Evolutionary conservation across 2,329 filamentous ascomycete species (phyloP).

Genomic region (Alternaria sp.): DNA sequence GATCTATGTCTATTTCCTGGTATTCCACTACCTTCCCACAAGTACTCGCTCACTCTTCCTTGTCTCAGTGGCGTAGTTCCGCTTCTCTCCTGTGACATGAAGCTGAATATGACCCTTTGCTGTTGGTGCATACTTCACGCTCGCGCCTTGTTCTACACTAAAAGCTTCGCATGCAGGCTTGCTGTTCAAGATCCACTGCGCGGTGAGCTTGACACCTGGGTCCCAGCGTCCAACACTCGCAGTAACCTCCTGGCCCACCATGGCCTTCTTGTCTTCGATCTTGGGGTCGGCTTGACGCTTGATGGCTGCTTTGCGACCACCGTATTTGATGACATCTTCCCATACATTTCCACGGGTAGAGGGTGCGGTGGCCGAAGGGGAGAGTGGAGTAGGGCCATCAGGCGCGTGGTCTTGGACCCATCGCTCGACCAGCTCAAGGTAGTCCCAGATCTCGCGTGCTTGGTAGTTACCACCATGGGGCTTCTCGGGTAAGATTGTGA

Average conservation of each 20-base stretch:
- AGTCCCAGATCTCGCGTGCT: conserved; percentile 38
- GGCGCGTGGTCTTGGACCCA: conserved; percentile 45
- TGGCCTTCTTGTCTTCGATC: conserved; percentile 15
- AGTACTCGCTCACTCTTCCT: conserved; percentile 24
- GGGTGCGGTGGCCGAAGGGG: conserved; percentile 19
- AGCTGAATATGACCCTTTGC: conserved; percentile 19
- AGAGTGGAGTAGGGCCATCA: conserved; percentile 36
- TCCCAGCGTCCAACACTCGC: conserved; percentile 46
- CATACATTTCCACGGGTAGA: conserved; percentile 42
- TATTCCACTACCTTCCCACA: not conserved
- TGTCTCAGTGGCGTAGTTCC: conserved; percentile 29
- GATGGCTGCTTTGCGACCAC: conserved; percentile 44
- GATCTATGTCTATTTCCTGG: not conserved
- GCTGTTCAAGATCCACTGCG: conserved; percentile 43
- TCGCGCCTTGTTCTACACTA: conserved; percentile 28
- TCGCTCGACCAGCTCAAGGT: conserved; percentile 39
- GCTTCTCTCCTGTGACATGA: conserved; percentile 27
- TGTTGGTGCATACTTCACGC: conserved; percentile 16
- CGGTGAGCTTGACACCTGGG: conserved; percentile 43
- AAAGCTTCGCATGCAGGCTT: conserved; percentile 28
- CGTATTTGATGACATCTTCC: conserved; percentile 41
- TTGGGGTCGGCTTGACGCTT: conserved; percentile 38
- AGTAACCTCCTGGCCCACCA: conserved; percentile 5
- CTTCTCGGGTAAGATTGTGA: conserved; percentile 40
- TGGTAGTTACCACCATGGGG: conserved; percentile 46